Conservation (phyloP, 768 basidiomycete species). For the Lactarius tabidus region DNA sequence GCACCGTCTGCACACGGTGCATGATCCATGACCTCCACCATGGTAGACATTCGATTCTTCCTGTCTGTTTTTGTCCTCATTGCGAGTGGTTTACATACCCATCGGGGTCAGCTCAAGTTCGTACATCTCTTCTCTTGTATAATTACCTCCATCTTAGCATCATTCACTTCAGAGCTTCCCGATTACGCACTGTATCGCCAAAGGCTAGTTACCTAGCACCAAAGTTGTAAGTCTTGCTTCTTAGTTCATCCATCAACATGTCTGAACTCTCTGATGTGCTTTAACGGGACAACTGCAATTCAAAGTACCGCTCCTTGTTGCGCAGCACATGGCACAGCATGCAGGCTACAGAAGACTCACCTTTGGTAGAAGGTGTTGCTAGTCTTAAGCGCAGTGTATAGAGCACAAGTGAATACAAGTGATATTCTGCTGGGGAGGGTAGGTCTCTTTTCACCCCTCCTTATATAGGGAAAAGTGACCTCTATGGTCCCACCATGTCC, state of each 20-base stretch:
- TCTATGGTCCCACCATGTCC: too few relatives aligned
- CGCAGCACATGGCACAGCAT: too few relatives aligned
- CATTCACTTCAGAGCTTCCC: slow-evolving; percentile 52
- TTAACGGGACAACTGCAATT: slow-evolving; percentile 83
- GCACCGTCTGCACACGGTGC: slow-evolving; percentile 42
- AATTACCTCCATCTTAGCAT: slow-evolving; percentile 2
- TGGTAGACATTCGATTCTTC: slow-evolving; percentile 84
- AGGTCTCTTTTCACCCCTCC: too few relatives aligned
- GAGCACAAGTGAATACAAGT: too few relatives aligned
- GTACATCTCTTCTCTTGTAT: slow-evolving; percentile 32
- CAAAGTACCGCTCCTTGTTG: slow-evolving; percentile 87
- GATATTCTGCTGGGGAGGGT: too few relatives aligned
- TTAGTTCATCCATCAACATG: neutral
- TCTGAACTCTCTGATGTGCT: neutral
- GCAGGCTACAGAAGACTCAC: too few relatives aligned
- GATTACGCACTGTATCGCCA: slow-evolving; percentile 71
- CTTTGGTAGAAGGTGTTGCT: too few relatives aligned
- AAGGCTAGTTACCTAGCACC: slow-evolving; percentile 81
- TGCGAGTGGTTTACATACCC: slow-evolving; percentile 70
- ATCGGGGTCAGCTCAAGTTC: slow-evolving; percentile 68
- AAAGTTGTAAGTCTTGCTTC: slow-evolving; percentile 48
- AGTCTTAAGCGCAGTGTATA: too few relatives aligned
- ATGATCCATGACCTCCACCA: slow-evolving; percentile 41
- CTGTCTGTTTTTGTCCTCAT: slow-evolving; percentile 62
- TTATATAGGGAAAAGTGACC: too few relatives aligned